Evolutionary conservation across 345 rosid species (phyloP).

Genomic region (Salix purpurea): DNA sequence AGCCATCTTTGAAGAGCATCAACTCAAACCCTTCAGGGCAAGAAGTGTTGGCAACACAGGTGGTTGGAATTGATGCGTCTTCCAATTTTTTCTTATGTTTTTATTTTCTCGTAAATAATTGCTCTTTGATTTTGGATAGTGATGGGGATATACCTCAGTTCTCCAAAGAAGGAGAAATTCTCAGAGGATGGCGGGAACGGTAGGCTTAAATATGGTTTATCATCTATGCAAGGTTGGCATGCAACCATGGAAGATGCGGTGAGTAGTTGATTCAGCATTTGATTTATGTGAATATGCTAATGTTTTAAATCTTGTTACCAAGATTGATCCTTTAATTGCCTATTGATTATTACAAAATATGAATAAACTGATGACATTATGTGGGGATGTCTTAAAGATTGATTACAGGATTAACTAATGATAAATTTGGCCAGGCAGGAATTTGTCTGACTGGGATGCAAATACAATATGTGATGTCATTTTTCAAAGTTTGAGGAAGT

Average conservation of each 20-base stretch:
- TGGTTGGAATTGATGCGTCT: neutral
- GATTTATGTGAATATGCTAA: neutral
- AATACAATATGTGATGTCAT: too few species aligned
- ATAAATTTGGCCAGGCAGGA: neutral
- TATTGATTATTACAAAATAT: too few species aligned
- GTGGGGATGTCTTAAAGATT: too few species aligned
- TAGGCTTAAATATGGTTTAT: conserved; percentile 74
- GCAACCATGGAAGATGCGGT: conserved; percentile 98
- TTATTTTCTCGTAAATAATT: neutral
- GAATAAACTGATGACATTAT: too few species aligned
- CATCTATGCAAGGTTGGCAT: conserved; percentile 99
- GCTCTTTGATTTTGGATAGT: neutral
- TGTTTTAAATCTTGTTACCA: neutral
- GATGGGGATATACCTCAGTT: conserved; percentile 91
- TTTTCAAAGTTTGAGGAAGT: too few species aligned
- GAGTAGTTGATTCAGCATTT: conserved; percentile 34
- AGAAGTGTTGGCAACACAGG: too few species aligned
- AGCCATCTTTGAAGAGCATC: too few species aligned
- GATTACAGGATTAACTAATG: neutral
- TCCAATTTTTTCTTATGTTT: neutral
- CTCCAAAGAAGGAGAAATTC: conserved; percentile 86
- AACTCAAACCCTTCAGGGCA: too few species aligned
- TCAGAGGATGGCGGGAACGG: conserved; percentile 84
- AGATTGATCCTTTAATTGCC: neutral
- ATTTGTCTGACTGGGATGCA: neutral